These are phyloP conservation scores for Secale cereale DNA, from an alignment of 176 grass and related monocot species.

Conservation along the genomic window DNA sequence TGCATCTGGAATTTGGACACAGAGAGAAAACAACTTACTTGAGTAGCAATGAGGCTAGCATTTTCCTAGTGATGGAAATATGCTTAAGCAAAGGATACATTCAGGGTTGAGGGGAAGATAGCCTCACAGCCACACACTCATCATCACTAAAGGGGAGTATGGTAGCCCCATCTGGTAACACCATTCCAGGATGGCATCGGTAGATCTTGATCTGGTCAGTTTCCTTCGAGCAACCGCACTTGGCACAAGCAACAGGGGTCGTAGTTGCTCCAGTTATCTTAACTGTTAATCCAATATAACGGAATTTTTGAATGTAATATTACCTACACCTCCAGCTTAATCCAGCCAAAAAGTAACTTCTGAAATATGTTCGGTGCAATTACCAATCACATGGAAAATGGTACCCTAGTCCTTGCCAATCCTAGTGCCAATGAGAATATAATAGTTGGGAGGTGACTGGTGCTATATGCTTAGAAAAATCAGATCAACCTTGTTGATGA, in stretches of 20 bases:
- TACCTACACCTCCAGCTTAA: neutral
- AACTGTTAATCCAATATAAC: no score
- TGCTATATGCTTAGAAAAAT: neutral
- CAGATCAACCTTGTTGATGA: neutral
- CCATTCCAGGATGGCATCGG: slow-evolving; percentile 26
- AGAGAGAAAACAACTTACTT: neutral
- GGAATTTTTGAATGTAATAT: no score
- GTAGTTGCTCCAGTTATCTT: neutral
- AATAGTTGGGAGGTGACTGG: neutral
- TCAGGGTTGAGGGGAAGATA: slow-evolving; percentile 27
- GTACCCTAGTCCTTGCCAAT: neutral
- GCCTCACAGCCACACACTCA: slow-evolving; percentile 55
- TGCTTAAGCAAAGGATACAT: slow-evolving; percentile 32
- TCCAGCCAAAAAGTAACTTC: neutral
- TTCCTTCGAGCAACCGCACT: slow-evolving; percentile 16
- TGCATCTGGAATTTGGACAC: neutral
- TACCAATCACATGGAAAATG: slow-evolving; percentile 1
- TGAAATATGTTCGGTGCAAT: neutral
- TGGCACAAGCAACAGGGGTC: neutral
- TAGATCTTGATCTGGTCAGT: slow-evolving; percentile 44
- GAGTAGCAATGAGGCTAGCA: no score
- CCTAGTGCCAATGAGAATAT: neutral
- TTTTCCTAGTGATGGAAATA: neutral
- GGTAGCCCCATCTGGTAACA: slow-evolving; percentile 39
- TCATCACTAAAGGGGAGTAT: slow-evolving; percentile 56